Conservation (phyloP, 192 early-diverging fungal genomes). For the Rhizophagus sp. region DNA sequence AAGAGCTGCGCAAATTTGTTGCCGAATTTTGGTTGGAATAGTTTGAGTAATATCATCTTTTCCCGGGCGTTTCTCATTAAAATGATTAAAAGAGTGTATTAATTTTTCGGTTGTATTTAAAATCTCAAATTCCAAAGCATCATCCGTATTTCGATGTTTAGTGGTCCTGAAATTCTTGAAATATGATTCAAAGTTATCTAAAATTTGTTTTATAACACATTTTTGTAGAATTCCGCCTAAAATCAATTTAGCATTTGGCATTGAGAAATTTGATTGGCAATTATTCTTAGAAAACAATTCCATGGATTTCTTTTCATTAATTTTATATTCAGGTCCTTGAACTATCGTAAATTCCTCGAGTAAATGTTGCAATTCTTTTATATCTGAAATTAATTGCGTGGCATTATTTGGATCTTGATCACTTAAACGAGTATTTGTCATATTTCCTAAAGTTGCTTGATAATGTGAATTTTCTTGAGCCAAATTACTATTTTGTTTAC, state of each 20-base stretch:
- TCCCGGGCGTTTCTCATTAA: not conserved
- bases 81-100: not conserved
- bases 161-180: not conserved
- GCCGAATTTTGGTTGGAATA: constrained; percentile 6
- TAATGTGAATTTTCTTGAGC: not conserved
- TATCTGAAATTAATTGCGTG: not conserved
- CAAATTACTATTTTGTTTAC: not conserved
- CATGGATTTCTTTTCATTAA: not conserved
- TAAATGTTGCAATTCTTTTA: not conserved
- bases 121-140: not conserved
- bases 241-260: not conserved
- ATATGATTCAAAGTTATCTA: not conserved
- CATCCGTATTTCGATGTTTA: not conserved
- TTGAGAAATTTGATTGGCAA: not conserved
- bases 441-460: constrained; percentile 12
- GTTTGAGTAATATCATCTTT: not conserved
- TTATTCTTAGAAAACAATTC: not conserved
- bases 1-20: constrained; percentile 8
- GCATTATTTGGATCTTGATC: constrained; percentile 27
- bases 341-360: constrained; percentile 18
- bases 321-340: not conserved
- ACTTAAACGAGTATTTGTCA: not conserved
- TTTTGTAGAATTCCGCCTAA: not conserved
- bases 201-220: not conserved
- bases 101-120: not conserved